Percentiles rank a stretch among this genome's conserved stretches.
Evolutionary conservation across 225 moss, liverwort and hornwort genomes (phyloP).

Genomic region (Sphagnum tenellum): DNA sequence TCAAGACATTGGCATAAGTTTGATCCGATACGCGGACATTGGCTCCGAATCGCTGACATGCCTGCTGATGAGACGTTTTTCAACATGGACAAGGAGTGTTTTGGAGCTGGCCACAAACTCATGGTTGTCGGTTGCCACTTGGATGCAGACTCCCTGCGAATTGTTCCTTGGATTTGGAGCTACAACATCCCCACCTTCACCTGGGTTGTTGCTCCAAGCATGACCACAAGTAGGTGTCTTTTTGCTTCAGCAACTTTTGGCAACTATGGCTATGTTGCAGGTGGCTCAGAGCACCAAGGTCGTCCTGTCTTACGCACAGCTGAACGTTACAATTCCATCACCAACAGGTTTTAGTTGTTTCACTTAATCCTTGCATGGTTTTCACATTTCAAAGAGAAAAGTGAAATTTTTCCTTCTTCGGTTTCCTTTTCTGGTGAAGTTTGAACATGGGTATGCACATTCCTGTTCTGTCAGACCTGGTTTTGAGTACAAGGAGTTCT

Average conservation of each 20-base stretch:
- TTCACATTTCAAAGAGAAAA: no score
- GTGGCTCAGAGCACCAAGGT: constrained; percentile 14
- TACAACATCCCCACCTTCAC: constrained; percentile 7
- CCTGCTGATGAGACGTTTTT: constrained; percentile 12
- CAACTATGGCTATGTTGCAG: constrained; percentile 22
- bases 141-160: not conserved
- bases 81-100: constrained; percentile 22
- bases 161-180: constrained; percentile 12
- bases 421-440: not conserved
- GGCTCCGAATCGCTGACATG: constrained; percentile 10
- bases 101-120: constrained; percentile 26
- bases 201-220: constrained; percentile 19
- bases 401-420: not conserved
- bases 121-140: constrained; percentile 20
- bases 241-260: constrained; percentile 30
- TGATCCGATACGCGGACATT: constrained; percentile 13
- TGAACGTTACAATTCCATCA: constrained; percentile 15
- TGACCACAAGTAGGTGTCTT: constrained; percentile 23
- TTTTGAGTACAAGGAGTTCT: not conserved
- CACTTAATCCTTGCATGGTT: no score
- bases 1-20: constrained; percentile 22
- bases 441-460: not conserved
- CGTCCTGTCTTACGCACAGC: constrained; percentile 9
- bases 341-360: not conserved
- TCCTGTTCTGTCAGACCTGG: not conserved